phyloP scores from a whole-genome alignment of 768 basidiomycete species.

The Tulasnella sp. region DNA sequence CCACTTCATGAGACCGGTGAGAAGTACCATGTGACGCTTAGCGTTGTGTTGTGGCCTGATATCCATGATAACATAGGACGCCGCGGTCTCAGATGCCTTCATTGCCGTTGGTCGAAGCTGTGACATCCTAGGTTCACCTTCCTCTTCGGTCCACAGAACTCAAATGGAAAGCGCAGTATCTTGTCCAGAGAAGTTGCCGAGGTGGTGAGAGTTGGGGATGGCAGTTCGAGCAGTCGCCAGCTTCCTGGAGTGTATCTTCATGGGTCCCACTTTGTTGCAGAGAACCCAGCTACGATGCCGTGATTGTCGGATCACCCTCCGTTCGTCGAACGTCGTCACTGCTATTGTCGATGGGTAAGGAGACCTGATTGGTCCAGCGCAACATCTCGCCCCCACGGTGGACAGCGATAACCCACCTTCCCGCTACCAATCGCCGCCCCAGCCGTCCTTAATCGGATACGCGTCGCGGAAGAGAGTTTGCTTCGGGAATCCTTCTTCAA shows the following conservation, averaged over 20 bases:
- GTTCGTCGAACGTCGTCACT: background rate
- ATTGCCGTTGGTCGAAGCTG: background rate
- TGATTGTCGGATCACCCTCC: background rate
- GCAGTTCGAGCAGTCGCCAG: background rate
- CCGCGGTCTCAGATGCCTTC: background rate
- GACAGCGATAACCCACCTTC: background rate
- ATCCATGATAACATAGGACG: background rate
- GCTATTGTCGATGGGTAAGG: background rate
- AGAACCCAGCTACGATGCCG: background rate
- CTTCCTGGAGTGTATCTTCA: background rate
- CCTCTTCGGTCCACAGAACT: background rate
- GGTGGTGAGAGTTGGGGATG: background rate
- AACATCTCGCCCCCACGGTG: background rate
- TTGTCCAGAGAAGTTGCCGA: background rate
- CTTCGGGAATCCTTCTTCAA: background rate
- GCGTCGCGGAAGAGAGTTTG: background rate
- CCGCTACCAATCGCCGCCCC: background rate
- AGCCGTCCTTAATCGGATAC: background rate
- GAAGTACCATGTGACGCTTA: background rate
- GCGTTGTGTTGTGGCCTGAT: background rate
- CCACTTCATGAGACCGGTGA: background rate
- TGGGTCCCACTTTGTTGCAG: background rate
- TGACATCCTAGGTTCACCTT: background rate
- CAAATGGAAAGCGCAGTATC: background rate
- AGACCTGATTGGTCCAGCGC: background rate